Evolutionary conservation across 176 grass and related monocot species (phyloP).

Genomic region (Carex littledalei): DNA sequence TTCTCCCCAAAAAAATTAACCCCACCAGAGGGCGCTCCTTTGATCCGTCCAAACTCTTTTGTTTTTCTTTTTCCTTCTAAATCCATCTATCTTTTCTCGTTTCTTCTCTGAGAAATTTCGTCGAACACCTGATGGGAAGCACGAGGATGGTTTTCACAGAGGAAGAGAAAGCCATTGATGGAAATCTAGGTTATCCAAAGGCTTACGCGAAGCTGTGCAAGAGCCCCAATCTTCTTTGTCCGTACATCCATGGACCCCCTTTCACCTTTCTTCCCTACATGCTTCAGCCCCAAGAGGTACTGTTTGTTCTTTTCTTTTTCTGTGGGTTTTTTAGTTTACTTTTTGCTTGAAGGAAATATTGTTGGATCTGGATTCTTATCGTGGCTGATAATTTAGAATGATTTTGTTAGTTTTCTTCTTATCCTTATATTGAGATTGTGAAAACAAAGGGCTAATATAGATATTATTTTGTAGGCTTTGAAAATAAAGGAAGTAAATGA

Average conservation of each 20-base stretch:
- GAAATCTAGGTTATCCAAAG: conserved; percentile 61
- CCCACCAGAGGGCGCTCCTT: conserved; percentile 1
- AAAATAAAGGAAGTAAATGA: conserved; percentile 70
- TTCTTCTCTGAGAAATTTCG: conserved; percentile 10
- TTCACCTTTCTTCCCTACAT: conserved; percentile 70
- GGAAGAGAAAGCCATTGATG: conserved; percentile 76
- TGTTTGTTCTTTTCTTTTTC: background rate
- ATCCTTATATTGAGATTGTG: background rate
- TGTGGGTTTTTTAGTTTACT: background rate
- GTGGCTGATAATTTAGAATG: background rate
- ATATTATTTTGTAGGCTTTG: conserved; percentile 41
- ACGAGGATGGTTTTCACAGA: conserved; percentile 50
- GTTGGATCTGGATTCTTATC: background rate
- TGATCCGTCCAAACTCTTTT: conserved; percentile 9
- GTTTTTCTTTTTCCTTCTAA: background rate
- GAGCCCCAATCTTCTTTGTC: conserved; percentile 26
- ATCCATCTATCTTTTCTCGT: background rate
- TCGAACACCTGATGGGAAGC: conserved; percentile 9
- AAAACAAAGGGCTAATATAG: background rate
- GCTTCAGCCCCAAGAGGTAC: conserved; percentile 84
- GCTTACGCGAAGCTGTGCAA: conserved; percentile 79
- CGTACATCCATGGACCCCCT: conserved; percentile 67
- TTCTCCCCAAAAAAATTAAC: background rate
- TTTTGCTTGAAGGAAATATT: background rate
- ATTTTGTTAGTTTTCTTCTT: background rate